Evolutionary conservation across 805 yeast genomes (phyloP).

Genomic region (Groenewaldozyma tartarivorans): DNA sequence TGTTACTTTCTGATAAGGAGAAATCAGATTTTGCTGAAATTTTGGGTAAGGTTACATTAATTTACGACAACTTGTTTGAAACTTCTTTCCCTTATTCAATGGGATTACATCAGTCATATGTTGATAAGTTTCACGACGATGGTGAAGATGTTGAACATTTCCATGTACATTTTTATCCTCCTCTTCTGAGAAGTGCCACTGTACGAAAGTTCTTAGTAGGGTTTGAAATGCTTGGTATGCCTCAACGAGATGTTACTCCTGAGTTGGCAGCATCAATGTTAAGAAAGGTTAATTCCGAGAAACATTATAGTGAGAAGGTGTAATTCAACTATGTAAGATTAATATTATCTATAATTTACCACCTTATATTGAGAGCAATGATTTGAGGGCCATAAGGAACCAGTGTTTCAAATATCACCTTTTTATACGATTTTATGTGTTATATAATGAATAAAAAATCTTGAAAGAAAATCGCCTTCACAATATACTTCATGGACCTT

Average conservation of each 20-base stretch:
- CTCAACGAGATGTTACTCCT: conserved; percentile 61
- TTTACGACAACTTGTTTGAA: conserved; percentile 61
- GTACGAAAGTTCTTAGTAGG: conserved; percentile 71
- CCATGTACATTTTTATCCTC: conserved; percentile 75
- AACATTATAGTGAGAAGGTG: conserved; percentile 13
- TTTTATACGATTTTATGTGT: no score
- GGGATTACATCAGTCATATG: conserved; percentile 74
- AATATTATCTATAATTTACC: no score
- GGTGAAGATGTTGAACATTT: conserved; percentile 38
- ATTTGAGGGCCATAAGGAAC: no score
- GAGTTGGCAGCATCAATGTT: conserved; percentile 57
- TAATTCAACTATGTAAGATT: no score
- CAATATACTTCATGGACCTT: no score
- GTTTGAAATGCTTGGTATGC: conserved; percentile 46
- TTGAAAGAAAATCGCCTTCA: no score
- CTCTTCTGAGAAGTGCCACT: conserved; percentile 62
- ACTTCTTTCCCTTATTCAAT: conserved; percentile 70
- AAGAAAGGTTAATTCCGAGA: conserved; percentile 17
- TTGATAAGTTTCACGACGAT: conserved; percentile 33
- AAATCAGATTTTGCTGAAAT: conserved; percentile 47
- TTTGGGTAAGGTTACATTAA: conserved; percentile 44
- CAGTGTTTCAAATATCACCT: no score
- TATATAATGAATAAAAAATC: no score
- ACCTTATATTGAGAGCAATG: no score
- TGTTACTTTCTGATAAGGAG: conserved; percentile 38